Evolutionary conservation across 2,329 filamentous ascomycete species (phyloP).

Genomic region (Herpotrichia juniperi): DNA sequence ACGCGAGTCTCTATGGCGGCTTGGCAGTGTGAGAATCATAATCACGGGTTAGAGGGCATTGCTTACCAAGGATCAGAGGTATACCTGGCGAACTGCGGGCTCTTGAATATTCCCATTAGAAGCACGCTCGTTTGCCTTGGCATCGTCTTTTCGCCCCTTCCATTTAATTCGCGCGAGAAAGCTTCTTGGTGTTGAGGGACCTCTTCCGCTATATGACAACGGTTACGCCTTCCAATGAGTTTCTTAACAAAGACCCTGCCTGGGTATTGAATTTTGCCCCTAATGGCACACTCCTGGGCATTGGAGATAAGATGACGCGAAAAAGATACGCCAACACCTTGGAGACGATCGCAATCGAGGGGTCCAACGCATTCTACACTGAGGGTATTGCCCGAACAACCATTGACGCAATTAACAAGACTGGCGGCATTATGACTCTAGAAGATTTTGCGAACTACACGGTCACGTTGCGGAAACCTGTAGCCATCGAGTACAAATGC

Average conservation of each 20-base stretch:
- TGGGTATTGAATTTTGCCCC: constrained; percentile 89
- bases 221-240: constrained; percentile 64
- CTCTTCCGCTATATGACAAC: constrained; percentile 60
- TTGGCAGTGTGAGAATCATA: constrained; percentile 51
- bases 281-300: constrained; percentile 69
- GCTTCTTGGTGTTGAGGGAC: not conserved
- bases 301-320: constrained; percentile 77
- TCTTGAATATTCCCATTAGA: constrained; percentile 73
- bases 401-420: constrained; percentile 66
- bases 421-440: constrained; percentile 79
- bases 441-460: constrained; percentile 75
- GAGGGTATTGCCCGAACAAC: constrained; percentile 73
- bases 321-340: constrained; percentile 78
- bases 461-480: constrained; percentile 62
- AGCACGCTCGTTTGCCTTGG: constrained; percentile 62
- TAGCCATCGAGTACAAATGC: constrained; percentile 59
- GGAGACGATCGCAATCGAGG: constrained; percentile 72
- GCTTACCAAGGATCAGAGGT: constrained; percentile 47
- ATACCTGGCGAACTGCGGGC: constrained; percentile 76
- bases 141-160: constrained; percentile 70
- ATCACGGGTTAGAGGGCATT: not conserved
- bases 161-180: not conserved
- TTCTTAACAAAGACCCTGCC: constrained; percentile 72
- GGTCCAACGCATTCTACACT: constrained; percentile 71
- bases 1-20: constrained; percentile 70